These are phyloP conservation scores for Alternaria rosae DNA, from an alignment of 2,329 filamentous ascomycete genomes.

Conservation along the genomic window DNA sequence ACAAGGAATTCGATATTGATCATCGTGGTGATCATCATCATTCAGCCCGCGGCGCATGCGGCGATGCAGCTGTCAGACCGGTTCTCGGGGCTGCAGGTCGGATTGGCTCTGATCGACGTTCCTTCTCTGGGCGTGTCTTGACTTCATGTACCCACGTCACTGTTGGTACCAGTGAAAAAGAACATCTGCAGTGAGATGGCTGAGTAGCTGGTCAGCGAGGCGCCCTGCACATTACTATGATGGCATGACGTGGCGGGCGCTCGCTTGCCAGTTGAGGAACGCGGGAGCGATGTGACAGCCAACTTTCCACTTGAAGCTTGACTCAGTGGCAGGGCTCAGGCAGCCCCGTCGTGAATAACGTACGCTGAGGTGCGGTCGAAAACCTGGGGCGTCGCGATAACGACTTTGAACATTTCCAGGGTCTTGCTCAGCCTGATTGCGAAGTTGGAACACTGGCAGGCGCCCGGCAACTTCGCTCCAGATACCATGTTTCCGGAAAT, in stretches of 20 bases:
- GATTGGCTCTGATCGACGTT: slow-evolving; percentile 4
- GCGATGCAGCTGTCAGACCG: slow-evolving; percentile 11
- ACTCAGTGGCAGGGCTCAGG: slow-evolving; percentile 6
- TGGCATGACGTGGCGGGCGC: slow-evolving; percentile 15
- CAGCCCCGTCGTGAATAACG: neutral
- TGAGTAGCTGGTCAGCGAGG: slow-evolving; percentile 7
- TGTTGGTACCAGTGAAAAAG: neutral
- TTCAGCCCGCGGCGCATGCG: slow-evolving; percentile 1
- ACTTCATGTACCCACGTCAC: neutral
- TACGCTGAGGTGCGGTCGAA: neutral
- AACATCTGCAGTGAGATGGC: slow-evolving; percentile 6
- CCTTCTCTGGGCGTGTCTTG: neutral
- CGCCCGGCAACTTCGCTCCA: slow-evolving; percentile 15
- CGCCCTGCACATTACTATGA: slow-evolving; percentile 2
- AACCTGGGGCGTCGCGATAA: neutral
- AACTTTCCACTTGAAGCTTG: slow-evolving; percentile 6
- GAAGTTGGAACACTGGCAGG: slow-evolving; percentile 1
- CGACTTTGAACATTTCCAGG: neutral
- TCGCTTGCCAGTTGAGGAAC: slow-evolving; percentile 13
- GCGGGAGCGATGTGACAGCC: neutral
- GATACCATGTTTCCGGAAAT: slow-evolving; percentile 24
- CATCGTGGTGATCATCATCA: slow-evolving; percentile 11
- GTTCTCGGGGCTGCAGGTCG: slow-evolving; percentile 7
- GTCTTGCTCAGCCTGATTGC: neutral
- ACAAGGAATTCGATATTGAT: slow-evolving; percentile 14